Evolutionary conservation across 495 filamentous ascomycete genomes (phyloP), one percentile per base, ranked within the genome.

Genomic region (Podospora tetraspora): DNA sequence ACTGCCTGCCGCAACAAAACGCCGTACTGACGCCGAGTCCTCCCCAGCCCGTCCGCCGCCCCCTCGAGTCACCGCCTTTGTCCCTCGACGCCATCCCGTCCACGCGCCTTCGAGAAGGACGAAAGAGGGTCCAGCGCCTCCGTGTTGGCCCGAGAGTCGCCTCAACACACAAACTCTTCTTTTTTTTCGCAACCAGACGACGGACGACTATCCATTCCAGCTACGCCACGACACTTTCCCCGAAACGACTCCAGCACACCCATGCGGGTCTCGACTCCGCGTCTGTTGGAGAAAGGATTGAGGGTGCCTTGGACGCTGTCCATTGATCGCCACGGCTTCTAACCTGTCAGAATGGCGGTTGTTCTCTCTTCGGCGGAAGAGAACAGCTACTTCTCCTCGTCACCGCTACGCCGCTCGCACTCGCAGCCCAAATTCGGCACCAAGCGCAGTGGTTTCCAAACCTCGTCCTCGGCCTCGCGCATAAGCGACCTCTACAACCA

Each of bases 371-470:
- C 78, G 2, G 43, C 43, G 43, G 81, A 84, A 62, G 82, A 83
- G 66, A 79, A 71, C 57, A 75, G 75, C 66, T 79, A 79, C 70
- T 84, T 84, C 75, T 73, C 79, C 25, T 68, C 77, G 29, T 72
- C 81, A 8, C 61, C 78, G 24, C 69, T 84, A 69, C 81, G 81
- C 67, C 81, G 82, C 62, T 83, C 82, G 56, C 79, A 82, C 63
- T 84, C 82, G 25, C 82, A 84, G 70, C 77, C 79, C 32, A 81
- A 79, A 65, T 80, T 84, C 25, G 71, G 71, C 63, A 69, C 73
- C 21, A 75, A 76, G 64, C 69, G 71, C 19, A 72, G 75, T 1
- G 74, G 71, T 23, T 81, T 82, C 52, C 82, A 79, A 64, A 70
- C 77, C 11, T 82, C 81, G 9, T 62, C 76, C n/a, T 82, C 82